These are phyloP conservation scores for Astraeus odoratus DNA, from an alignment of 768 basidiomycete genomes.

Conservation along the genomic window DNA sequence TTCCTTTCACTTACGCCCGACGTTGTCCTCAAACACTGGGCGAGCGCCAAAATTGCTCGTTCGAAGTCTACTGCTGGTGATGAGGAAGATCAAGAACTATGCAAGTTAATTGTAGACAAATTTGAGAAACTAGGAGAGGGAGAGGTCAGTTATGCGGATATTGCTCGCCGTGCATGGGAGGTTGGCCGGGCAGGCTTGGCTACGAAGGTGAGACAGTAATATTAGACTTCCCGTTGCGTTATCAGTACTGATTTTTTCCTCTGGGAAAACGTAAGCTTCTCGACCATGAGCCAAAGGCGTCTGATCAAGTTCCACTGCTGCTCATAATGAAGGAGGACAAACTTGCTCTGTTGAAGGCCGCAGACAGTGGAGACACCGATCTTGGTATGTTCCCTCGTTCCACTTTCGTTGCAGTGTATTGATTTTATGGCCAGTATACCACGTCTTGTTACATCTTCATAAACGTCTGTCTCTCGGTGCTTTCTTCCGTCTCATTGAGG, in stretches of 20 bases:
- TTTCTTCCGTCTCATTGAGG: constrained; percentile 93
- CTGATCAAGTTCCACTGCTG: constrained; percentile 90
- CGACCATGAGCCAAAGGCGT: constrained; percentile 84
- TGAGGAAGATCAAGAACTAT: constrained; percentile 70
- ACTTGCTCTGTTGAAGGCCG: constrained; percentile 80
- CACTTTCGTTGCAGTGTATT: background rate
- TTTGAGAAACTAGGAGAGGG: constrained; percentile 74
- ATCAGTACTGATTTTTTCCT: background rate
- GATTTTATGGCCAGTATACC: constrained; percentile 58
- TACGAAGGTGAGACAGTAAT: constrained; percentile 55
- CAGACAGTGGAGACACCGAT: constrained; percentile 93
- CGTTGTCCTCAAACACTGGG: constrained; percentile 92
- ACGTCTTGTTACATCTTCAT: constrained; percentile 84
- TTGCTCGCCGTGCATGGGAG: constrained; percentile 91
- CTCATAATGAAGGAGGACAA: constrained; percentile 92
- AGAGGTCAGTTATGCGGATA: constrained; percentile 89
- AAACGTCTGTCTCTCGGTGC: constrained; percentile 78
- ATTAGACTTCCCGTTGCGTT: background rate
- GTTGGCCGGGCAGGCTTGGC: constrained; percentile 74
- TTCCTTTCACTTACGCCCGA: constrained; percentile 81
- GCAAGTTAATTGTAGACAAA: constrained; percentile 81
- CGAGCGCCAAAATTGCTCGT: constrained; percentile 80
- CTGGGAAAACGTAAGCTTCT: constrained; percentile 48
- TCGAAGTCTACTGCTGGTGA: constrained; percentile 58
- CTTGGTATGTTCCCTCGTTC: constrained; percentile 49